Evolutionary conservation across 2,329 filamentous ascomycete genomes (phyloP), one percentile per base, ranked within the genome.

Genomic region (Calonectria leucothoes): DNA sequence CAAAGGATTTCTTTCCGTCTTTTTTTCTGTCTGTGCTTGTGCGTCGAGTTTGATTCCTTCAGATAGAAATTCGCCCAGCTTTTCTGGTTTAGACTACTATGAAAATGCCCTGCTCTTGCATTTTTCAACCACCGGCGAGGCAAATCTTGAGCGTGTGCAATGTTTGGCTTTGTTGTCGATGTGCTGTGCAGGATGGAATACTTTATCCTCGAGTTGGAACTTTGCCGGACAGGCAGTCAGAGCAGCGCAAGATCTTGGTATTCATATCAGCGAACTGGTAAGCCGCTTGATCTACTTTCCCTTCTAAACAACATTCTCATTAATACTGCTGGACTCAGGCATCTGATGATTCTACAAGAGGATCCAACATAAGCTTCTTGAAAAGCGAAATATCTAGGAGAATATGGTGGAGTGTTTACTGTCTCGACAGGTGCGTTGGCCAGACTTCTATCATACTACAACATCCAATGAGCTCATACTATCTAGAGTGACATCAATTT

Each of bases 131-230:
- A 76, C 76, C 0, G 81, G 81, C 8, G 79, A 82, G 66, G 80
- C 80, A 14, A 79, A 75, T 4, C 37, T 81, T 0, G 81, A 82
- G 69, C 69, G 74, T 5, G 80, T 82, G 2, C 81, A 83, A 29
- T 83, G 79, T 66, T 72, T 83, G 6, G 80, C 75, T 3, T 66
- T 83, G 8, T 67, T 83, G 3, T 74, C 81, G 2, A 81, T 82
- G 77, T 83, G 81, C 69, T 75, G 77, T 11, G 80, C 78, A 0
- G 78, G 81, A 6, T 83, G 81, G 81, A 82, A 82, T 45, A 82
- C 79, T 0, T 67, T 82, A 15, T 77, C 81, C 1, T 77, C 78
- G 33, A 82, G 81, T 67, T 82, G 81, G 81, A 76, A 64, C 14
- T 68, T 75, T 35, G 73, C 73, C 15, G 80, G 81, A 1, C 81